Evolutionary conservation across 2,329 filamentous ascomycete species (phyloP), one percentile per base, ranked within the genome.

Genomic region (Alternaria metachromatica): DNA sequence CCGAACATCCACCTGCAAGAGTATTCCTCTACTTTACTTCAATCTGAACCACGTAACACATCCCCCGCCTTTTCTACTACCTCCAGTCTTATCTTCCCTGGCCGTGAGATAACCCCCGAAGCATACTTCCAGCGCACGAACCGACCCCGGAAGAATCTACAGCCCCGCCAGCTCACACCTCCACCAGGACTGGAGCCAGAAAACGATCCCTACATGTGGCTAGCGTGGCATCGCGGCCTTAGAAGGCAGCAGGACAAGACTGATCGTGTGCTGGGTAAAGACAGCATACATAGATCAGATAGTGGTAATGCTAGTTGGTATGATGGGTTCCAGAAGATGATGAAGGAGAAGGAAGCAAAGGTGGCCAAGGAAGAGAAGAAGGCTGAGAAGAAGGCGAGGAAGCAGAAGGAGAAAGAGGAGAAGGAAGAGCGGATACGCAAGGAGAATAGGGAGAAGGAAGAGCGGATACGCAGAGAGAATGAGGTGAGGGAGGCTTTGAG

Each of bases 141-240:
- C 46, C 15, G 26, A 15, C 12, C 45, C 12, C 30, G 37, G 15
- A 23, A 26, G 12, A 57, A 41, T 26, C 26, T 48, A 9, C 58
- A 56, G 10, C 49, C 28, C 2, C 23, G 21, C 12, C 51, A 23
- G 12, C 12, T 41, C 6, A 26, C 41, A 15, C 53, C 46, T 30
- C 58, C 30, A 10, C 33, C 53, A 8, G 25, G 11, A n/a, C 13
- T 23, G n/a, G n/a, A n/a, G n/a, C n/a, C n/a, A 11, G 46, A 30
- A 15, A 46, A 12, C 13, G 60, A 59, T 20, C 60, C 60, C 21
- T 59, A 59, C n/a, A 30, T 25, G 15, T 63, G 60, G 60, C n/a
- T 33, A 9, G 55, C 13, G 10, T 63, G 55, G 60, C 12, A 55
- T 20, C 11, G n/a, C 30, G 30, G 43, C 25, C 37, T 21, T 45